Evolutionary conservation across 192 early-diverging fungal species (phyloP).

Genomic region (Coemansia sp.): DNA sequence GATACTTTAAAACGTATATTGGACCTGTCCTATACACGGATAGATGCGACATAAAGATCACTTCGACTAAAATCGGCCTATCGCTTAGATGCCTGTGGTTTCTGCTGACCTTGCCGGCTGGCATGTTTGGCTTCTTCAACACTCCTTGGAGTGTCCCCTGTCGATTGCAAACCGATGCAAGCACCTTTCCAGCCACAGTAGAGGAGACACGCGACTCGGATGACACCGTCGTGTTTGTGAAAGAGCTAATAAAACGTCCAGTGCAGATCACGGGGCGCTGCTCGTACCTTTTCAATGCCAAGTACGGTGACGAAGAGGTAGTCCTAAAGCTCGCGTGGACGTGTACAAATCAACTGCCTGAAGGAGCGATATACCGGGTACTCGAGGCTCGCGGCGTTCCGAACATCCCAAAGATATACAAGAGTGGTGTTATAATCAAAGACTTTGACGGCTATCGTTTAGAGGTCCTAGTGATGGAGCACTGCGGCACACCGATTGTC

Average conservation of each 20-base stretch:
- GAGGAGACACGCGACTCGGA: background rate
- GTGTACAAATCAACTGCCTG: background rate
- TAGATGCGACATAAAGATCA: background rate
- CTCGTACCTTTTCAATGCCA: background rate
- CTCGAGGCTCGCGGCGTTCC: background rate
- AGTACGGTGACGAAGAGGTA: background rate
- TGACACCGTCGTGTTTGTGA: background rate
- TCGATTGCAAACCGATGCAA: background rate
- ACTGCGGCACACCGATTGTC: slow-evolving; percentile 14
- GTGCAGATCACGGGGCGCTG: background rate
- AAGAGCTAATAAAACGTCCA: background rate
- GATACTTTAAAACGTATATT: background rate
- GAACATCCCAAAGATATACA: slow-evolving; percentile 9
- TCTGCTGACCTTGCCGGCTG: background rate
- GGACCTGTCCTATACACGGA: background rate
- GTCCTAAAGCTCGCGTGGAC: slow-evolving; percentile 25
- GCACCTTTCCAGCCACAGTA: background rate
- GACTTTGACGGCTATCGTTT: slow-evolving; percentile 23
- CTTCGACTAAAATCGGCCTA: background rate
- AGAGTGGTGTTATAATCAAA: slow-evolving; percentile 9
- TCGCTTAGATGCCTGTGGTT: background rate
- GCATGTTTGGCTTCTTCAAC: background rate
- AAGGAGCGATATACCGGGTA: slow-evolving; percentile 18
- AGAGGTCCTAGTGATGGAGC: slow-evolving; percentile 13
- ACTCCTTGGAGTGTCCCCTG: background rate